Percentiles rank a stretch among this genome's conserved stretches.
Conservation (phyloP, 2,329 filamentous ascomycete genomes). For the Sphaceloma murrayae region DNA sequence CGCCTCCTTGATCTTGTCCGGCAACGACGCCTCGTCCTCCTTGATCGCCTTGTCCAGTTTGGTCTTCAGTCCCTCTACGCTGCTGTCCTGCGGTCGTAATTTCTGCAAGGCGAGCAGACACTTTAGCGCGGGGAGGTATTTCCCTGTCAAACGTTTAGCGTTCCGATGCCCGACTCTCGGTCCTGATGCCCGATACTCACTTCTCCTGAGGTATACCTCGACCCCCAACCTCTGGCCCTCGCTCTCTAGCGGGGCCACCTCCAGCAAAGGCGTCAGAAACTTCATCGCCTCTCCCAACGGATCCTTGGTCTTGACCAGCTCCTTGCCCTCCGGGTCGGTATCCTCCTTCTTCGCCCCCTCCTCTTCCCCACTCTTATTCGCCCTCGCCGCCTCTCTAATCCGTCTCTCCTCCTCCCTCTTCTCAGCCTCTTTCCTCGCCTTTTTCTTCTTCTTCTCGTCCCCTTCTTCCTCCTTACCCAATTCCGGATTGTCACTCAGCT, state of each 20-base stretch:
- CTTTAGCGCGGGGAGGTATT: slow-evolving; percentile 77
- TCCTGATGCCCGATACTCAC: slow-evolving; percentile 44
- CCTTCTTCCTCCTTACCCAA: slow-evolving; percentile 54
- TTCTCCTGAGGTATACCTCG: slow-evolving; percentile 75
- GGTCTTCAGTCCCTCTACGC: slow-evolving; percentile 60
- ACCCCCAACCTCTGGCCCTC: slow-evolving; percentile 79
- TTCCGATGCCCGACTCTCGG: slow-evolving; percentile 16
- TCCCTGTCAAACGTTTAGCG: slow-evolving; percentile 42
- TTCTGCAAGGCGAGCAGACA: slow-evolving; percentile 66
- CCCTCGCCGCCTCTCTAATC: slow-evolving; percentile 34
- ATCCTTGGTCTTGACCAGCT: slow-evolving; percentile 69
- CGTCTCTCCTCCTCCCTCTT: slow-evolving; percentile 79
- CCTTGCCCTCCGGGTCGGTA: slow-evolving; percentile 72
- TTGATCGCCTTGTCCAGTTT: slow-evolving; percentile 22
- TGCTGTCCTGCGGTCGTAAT: slow-evolving; percentile 59
- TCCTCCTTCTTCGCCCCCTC: slow-evolving; percentile 75
- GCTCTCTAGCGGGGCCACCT: slow-evolving; percentile 70
- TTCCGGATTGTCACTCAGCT: slow-evolving; percentile 65
- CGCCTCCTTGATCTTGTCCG: slow-evolving; percentile 57
- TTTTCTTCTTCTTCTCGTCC: slow-evolving; percentile 72
- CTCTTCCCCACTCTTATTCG: slow-evolving; percentile 52
- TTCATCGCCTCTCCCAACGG: slow-evolving; percentile 81
- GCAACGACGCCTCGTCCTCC: slow-evolving; percentile 49
- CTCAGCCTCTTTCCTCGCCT: slow-evolving; percentile 66
- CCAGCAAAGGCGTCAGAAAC: slow-evolving; percentile 70